Evolutionary conservation across 1,139 yeast species (phyloP).

Genomic region (Pichia sp.): DNA sequence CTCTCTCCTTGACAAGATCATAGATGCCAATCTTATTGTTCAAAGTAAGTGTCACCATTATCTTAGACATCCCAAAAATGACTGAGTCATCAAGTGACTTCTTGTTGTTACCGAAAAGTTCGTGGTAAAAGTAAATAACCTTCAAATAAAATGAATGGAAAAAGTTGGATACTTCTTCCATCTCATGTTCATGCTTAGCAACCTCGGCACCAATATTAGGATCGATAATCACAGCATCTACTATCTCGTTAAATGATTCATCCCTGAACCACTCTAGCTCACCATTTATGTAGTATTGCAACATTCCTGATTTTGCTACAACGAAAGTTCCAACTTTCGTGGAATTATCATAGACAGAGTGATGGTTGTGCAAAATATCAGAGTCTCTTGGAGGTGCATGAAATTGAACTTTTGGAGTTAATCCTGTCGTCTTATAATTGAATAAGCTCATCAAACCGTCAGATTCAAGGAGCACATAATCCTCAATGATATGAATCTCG

Average conservation of each 20-base stretch:
- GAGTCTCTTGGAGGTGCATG: constrained; percentile 8
- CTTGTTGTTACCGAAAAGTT: too few species aligned
- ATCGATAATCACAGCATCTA: constrained; percentile 35
- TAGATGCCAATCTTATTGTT: constrained; percentile 39
- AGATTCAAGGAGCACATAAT: constrained; percentile 3
- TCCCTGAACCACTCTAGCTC: constrained; percentile 39
- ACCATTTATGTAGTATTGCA: constrained; percentile 24
- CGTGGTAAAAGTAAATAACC: too few species aligned
- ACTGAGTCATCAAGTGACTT: not conserved
- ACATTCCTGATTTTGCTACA: constrained; percentile 14
- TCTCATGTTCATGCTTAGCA: too few species aligned
- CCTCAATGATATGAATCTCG: constrained; percentile 3
- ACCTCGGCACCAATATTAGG: too few species aligned
- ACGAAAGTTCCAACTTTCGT: constrained; percentile 17
- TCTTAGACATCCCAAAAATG: constrained; percentile 46
- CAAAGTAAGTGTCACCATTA: constrained; percentile 37
- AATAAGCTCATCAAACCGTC: constrained; percentile 2
- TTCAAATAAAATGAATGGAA: constrained; percentile 27
- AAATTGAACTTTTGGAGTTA: constrained; percentile 5
- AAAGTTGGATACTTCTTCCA: constrained; percentile 31
- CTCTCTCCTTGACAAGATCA: constrained; percentile 27
- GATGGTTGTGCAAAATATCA: constrained; percentile 1
- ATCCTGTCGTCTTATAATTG: constrained; percentile 13
- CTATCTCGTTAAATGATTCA: constrained; percentile 36
- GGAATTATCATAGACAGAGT: constrained; percentile 15